Evolutionary conservation across 2,329 filamentous ascomycete species (phyloP), one percentile per base, ranked within the genome.

Genomic region (Curvularia eragrostidis): DNA sequence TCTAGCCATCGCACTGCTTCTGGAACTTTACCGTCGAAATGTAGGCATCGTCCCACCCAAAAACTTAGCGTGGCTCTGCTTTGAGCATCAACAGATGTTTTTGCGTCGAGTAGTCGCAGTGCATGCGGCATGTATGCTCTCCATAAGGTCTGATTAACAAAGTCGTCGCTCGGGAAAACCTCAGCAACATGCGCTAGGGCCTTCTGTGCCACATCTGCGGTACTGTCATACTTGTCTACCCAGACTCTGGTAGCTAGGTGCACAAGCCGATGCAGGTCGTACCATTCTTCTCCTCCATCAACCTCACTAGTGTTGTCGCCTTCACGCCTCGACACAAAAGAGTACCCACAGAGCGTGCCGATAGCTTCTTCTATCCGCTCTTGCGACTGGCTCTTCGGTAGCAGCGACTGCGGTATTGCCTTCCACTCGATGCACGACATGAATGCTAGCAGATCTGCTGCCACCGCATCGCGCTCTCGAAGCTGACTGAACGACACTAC

Each of bases 401-500:
- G 44, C 19, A 68, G 34, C 10, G 61, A 64, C 23, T 30, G 50
- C 19, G 63, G 63, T 52, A 68, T 66, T 1, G 58, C 53, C 42
- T 64, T 65, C 59, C 51, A 63, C 48, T 65, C 59, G 0, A 65
- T 36, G 23, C 55, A 61, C 18, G 56, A 62, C 26, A 64, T 59
- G 51, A 80, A 80, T 0, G 65, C 69, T 0, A 83, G 65, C 21
- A 81, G 50, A 1, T 73, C 49, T n/a, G 75, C 75, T 0, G 80
- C 80, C 3, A 52, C 36, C 0, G 32, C 4, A 26, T 79, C 58
- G 2, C 76, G 42, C 49, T 54, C 38, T 12, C 41, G 55, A 8
- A 64, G 59, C 41, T 67, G 75, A 15, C 77, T 66, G 47, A 83
- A 82, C 0, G 79, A 80, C 4, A 82, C 72, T 0, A 80, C 60